Conservation (phyloP, 2,329 filamentous ascomycete species). For the Epichloe elymi region DNA sequence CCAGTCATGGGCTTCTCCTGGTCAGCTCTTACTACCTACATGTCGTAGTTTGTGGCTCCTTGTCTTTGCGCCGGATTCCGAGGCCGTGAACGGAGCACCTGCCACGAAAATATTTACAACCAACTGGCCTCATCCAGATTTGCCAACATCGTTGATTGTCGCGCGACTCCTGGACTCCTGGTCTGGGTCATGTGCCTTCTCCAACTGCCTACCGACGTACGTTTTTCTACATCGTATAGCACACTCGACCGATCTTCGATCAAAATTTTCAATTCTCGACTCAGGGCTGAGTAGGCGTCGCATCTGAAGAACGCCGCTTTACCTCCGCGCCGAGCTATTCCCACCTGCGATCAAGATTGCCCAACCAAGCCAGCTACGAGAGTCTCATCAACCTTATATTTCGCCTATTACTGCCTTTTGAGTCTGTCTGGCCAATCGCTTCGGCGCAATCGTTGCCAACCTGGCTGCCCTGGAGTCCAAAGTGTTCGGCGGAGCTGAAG, state of each 20-base stretch:
- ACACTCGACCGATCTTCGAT: not conserved
- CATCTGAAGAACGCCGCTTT: not conserved
- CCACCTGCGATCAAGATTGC: not conserved
- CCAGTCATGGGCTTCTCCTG: too few relatives aligned
- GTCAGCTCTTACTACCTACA: too few relatives aligned
- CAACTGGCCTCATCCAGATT: not conserved
- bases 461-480: constrained; percentile 50
- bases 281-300: not conserved
- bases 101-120: constrained; percentile 18
- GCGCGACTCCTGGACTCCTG: not conserved
- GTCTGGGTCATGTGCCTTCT: not conserved
- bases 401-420: not conserved
- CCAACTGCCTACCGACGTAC: not conserved
- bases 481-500: constrained; percentile 49
- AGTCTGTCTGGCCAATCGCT: not conserved
- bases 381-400: not conserved
- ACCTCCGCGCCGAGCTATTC: not conserved
- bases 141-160: constrained; percentile 10
- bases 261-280: not conserved
- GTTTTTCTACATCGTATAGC: not conserved
- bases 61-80: constrained; percentile 17
- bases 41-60: not conserved
- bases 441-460: constrained; percentile 24
- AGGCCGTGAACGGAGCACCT: constrained; percentile 25
- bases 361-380: not conserved